Base-by-base conservation (phyloP, 371 early-diverging fungal genomes). In the Thermomucor indicae-seudaticae region DNA sequence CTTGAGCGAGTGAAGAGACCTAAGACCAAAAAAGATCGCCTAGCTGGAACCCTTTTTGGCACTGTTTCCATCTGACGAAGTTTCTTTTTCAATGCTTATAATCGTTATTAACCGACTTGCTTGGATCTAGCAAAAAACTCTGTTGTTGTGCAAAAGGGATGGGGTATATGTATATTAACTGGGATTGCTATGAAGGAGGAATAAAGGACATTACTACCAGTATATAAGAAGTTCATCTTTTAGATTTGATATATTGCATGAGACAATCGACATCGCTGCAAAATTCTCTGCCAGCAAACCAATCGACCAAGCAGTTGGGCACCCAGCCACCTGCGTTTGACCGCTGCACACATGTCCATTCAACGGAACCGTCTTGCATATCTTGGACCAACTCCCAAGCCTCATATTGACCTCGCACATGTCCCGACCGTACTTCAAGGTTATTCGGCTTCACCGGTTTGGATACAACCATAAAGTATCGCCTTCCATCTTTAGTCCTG, bases 281-380 rank as follows among this genome's bases (percentile, higher is more conserved):
- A 14, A 63, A 56, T 22, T 52, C 61, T 34, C 52, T 60, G 14
- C 42, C 50, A 29, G 50, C 49, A 3, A 58, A 24, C 40, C 53
- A 53, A 31, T 64, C 56, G 23, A 53, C 41, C 11, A 64, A 31
- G 16, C 49, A 47, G 4, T 53, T 47, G 7, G 62, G 64, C 16
- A 67, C 28, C 39, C 40, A 53, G 12, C 68, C 68, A 43, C 64
- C 64, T 2, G 58, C 54, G 10, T 48, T 43, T 19, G 61, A 60
- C 12, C 51, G 64, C 23, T 64, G 58, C 8, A 67, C 51, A n/a
- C 61, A 64, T 5, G 42, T 35, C 64, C 68, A 67, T 42, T 60
- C 58, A 1, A 67, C 53, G 1, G 24, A 22, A 1, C 56, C 64
- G 28, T 58, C 37, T 14, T 53, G 39, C 22, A 30, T 44, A 52